phyloP scores from a whole-genome alignment of 495 filamentous ascomycete species.

The Cercophora newfieldiana region DNA sequence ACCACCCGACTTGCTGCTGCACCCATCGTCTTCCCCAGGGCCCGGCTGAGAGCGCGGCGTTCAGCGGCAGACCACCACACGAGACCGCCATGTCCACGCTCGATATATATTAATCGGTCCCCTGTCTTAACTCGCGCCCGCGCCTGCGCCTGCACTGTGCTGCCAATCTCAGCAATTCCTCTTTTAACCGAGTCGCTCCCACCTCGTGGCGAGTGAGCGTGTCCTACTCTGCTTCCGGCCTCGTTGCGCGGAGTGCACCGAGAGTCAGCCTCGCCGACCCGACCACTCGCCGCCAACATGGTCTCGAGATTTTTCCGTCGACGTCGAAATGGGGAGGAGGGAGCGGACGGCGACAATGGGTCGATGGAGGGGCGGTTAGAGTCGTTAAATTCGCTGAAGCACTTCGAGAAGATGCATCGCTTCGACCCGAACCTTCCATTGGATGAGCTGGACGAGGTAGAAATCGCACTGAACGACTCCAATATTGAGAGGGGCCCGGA shows the following conservation, averaged over 20 bases:
- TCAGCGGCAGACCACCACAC: constrained; percentile 14
- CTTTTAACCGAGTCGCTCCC: constrained; percentile 23
- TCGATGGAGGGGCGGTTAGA: constrained; percentile 36
- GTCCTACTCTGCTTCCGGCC: constrained; percentile 21
- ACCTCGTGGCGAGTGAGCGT: constrained; percentile 16
- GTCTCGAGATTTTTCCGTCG: constrained; percentile 31
- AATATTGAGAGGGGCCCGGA: constrained; percentile 55
- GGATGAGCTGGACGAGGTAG: constrained; percentile 60
- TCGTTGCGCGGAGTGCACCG: constrained; percentile 28
- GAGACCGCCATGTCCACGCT: constrained; percentile 30
- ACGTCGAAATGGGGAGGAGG: constrained; percentile 26
- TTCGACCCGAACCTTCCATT: constrained; percentile 70
- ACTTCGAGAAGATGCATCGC: constrained; percentile 60
- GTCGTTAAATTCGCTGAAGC: constrained; percentile 38
- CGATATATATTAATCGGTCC: constrained; percentile 27
- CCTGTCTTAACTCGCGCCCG: constrained; percentile 22
- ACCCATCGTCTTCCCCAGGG: constrained; percentile 13
- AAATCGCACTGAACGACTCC: constrained; percentile 55
- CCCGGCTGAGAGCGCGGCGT: constrained; percentile 30
- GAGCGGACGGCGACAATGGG: constrained; percentile 28
- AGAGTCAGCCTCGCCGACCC: constrained; percentile 4
- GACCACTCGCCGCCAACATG: constrained; percentile 9
- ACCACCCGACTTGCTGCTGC: neutral
- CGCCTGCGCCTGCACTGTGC: constrained; percentile 7
- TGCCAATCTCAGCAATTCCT: constrained; percentile 9